A percentile compares a stretch with the other conserved stretches of the same genome.
These are phyloP conservation scores for Buxus sempervirens DNA, from an alignment of 164 flowering plant species.

Conservation along the genomic window DNA sequence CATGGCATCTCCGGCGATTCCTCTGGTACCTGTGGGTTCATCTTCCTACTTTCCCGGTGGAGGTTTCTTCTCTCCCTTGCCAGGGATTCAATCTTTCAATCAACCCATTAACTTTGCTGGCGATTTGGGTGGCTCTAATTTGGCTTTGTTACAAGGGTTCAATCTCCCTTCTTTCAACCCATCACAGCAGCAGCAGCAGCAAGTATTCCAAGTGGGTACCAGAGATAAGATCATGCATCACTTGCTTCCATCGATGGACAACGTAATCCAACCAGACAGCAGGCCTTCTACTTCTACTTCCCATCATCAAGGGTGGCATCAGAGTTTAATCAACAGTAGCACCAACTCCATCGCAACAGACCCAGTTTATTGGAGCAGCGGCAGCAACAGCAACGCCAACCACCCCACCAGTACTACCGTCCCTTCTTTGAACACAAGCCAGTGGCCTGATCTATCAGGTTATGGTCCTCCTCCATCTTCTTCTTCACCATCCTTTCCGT, in stretches of 20 bases:
- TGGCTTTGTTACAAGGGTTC: constrained; percentile 30
- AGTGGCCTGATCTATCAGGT: constrained; percentile 35
- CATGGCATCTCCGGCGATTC: not conserved
- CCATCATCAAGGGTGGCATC: constrained; percentile 18
- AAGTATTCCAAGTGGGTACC: constrained; percentile 17
- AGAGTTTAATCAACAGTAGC: constrained; percentile 11
- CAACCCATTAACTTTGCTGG: constrained; percentile 19
- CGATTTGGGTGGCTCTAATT: constrained; percentile 21
- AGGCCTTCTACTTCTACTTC: constrained; percentile 15
- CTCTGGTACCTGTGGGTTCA: not conserved
- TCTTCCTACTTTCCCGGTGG: constrained; percentile 20
- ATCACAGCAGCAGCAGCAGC: constrained; percentile 11
- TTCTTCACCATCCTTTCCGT: constrained; percentile 14
- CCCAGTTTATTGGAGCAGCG: constrained; percentile 11
- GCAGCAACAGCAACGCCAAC: constrained; percentile 1
- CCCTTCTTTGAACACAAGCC: constrained; percentile 22
- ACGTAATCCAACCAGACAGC: constrained; percentile 10
- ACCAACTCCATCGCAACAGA: constrained; percentile 10
- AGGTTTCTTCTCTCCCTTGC: constrained; percentile 33
- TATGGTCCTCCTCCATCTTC: constrained; percentile 26
- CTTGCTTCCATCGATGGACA: constrained; percentile 6
- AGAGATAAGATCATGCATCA: constrained; percentile 6
- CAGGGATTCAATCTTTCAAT: constrained; percentile 28
- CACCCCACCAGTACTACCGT: constrained; percentile 4
- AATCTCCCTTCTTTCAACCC: constrained; percentile 19